Percentiles rank a stretch among this genome's conserved stretches.
Evolutionary conservation across 2,329 filamentous ascomycete genomes (phyloP).

Genomic region (Ophiostoma sp.): DNA sequence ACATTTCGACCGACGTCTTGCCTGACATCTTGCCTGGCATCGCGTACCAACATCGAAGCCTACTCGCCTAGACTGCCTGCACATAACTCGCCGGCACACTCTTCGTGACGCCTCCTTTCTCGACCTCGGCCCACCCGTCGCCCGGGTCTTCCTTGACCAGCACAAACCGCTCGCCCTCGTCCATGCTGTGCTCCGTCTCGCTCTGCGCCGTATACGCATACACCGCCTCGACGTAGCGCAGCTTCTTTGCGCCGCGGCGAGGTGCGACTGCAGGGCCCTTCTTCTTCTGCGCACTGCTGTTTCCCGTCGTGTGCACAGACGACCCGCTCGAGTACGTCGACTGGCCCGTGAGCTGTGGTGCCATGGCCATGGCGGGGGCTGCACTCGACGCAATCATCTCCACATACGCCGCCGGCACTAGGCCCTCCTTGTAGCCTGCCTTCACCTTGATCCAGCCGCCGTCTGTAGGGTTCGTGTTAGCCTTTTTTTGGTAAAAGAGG

Average conservation of each 20-base stretch:
- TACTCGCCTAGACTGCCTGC: constrained; percentile 54
- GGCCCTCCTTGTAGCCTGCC: constrained; percentile 66
- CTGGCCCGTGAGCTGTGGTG: constrained; percentile 42
- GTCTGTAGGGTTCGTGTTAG: constrained; percentile 47
- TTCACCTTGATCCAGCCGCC: constrained; percentile 90
- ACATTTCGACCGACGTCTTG: too few relatives aligned
- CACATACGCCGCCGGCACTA: constrained; percentile 83
- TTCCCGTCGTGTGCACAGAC: constrained; percentile 46
- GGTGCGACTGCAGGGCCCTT: constrained; percentile 90
- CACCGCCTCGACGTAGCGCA: constrained; percentile 86
- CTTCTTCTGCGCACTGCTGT: constrained; percentile 56
- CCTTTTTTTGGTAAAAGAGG: not conserved
- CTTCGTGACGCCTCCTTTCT: constrained; percentile 77
- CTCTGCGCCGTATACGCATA: constrained; percentile 87
- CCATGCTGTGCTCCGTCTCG: constrained; percentile 84
- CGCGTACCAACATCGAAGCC: not conserved
- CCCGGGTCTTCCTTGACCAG: constrained; percentile 81
- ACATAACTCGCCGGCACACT: constrained; percentile 95
- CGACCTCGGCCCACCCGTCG: constrained; percentile 95
- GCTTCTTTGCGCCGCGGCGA: constrained; percentile 82
- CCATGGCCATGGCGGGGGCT: constrained; percentile 35
- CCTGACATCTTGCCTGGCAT: too few relatives aligned
- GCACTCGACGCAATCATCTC: constrained; percentile 53
- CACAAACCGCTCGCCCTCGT: constrained; percentile 85
- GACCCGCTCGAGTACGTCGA: constrained; percentile 71